Base-by-base conservation (phyloP, 345 rosid genomes). In the Acer yangbiense region DNA sequence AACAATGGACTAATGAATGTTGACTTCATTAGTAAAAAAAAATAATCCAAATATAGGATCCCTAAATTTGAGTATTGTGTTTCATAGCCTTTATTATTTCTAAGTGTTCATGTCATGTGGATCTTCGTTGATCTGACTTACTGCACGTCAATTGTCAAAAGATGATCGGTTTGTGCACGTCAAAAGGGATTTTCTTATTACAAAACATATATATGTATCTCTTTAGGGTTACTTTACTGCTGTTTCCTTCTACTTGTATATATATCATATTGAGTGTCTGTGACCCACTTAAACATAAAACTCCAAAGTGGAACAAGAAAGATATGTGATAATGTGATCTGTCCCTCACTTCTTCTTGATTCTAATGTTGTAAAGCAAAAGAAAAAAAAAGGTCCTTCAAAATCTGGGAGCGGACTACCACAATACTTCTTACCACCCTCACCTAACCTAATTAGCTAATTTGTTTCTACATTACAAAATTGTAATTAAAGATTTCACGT, bases 371-470 rank as follows among this genome's bases (percentile, higher is more conserved):
- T 50, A 43, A 71, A 78, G 48, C 25, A 75, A 69, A 65, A 76
- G 21, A 50, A 18, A 48, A 21, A 60, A 6, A 18, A 46, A 32
- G 14, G 43, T 18, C 46, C 73, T 25, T 43, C 43, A 77, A 84
- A 84, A 81, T 71, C 85, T 82, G 81, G 81, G 72, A 77, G 77
- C 79, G 64, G 72, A 79, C 6, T 54, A 17, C 61, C 60, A 32
- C 50, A 1, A 23, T 6, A 70, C 44, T 17, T 61, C 69, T 41
- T 16, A 35, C 78, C 62, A 39, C 35, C 35, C 66, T 74, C 35
- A 80, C 82, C 78, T 63, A 75, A 65, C 71, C 27, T 74, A 35
- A 35, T 35, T 44, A 32, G 32, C 43, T 7, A 46, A 25, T 65
- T 71, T 50, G 16, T 71, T 72, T 21, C 17, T 21, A 2, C 39